Conservation (phyloP, 2,329 filamentous ascomycete genomes). For the Nannizziopsis barbatae region DNA sequence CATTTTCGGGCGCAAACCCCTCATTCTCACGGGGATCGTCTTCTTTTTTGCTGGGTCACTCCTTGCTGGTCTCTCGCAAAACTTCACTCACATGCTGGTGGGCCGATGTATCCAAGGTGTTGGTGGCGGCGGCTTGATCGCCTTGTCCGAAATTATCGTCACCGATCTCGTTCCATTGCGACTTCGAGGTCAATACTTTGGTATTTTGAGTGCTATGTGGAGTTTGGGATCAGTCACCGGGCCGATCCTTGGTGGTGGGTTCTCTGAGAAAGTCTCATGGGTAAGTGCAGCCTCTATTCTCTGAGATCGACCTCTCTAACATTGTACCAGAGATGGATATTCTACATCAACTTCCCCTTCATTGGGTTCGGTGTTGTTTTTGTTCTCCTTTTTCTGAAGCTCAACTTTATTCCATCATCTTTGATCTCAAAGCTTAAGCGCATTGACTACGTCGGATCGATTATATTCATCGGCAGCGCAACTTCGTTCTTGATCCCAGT, state of each 20-base stretch:
- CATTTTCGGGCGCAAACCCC: constrained; percentile 38
- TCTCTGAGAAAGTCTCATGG: constrained; percentile 32
- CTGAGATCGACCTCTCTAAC: background rate
- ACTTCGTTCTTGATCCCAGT: constrained; percentile 52
- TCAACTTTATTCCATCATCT: constrained; percentile 39
- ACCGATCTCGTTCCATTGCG: constrained; percentile 37
- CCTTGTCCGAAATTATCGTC: constrained; percentile 34
- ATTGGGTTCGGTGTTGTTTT: constrained; percentile 40
- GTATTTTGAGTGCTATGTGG: constrained; percentile 33
- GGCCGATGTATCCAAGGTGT: constrained; percentile 37
- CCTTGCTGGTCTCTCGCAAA: constrained; percentile 32
- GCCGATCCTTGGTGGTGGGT: constrained; percentile 34
- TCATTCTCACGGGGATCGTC: constrained; percentile 30
- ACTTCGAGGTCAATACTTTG: constrained; percentile 31
- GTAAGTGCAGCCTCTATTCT: constrained; percentile 18
- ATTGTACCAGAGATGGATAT: constrained; percentile 47
- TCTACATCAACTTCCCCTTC: constrained; percentile 54
- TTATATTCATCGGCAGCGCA: constrained; percentile 49
- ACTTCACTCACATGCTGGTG: constrained; percentile 38
- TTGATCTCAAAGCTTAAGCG: constrained; percentile 40
- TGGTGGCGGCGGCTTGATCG: constrained; percentile 37
- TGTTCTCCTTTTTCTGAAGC: constrained; percentile 44
- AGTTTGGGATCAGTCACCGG: constrained; percentile 31
- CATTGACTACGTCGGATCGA: constrained; percentile 53
- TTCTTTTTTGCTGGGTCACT: constrained; percentile 39